Percentiles rank a stretch among this genome's conserved stretches.
Conservation (phyloP, 495 filamentous ascomycete genomes). For the Parmelia sp. region DNA sequence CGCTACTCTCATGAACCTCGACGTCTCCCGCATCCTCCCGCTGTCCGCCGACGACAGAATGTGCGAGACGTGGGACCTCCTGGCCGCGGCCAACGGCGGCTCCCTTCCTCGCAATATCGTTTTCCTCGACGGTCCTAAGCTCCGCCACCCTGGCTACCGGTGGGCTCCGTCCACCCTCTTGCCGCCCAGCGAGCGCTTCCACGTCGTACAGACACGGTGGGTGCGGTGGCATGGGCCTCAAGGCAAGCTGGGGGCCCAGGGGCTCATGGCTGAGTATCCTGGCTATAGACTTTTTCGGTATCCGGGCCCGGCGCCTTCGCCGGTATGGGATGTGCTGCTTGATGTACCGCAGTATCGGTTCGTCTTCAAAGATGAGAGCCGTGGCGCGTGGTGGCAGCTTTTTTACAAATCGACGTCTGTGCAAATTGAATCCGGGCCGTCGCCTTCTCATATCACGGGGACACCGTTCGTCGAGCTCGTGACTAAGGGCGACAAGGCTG, state of each 20-base stretch:
- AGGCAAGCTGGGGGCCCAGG: neutral
- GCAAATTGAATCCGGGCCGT: neutral
- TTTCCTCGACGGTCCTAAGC: conserved; percentile 12
- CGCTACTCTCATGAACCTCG: conserved; percentile 1
- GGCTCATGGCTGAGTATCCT: conserved; percentile 5
- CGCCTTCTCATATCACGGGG: neutral
- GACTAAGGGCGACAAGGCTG: neutral
- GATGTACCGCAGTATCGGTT: neutral
- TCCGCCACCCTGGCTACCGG: conserved; percentile 8
- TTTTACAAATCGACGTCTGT: neutral
- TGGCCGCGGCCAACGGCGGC: conserved; percentile 1
- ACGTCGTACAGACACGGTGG: neutral
- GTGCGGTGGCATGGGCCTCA: neutral
- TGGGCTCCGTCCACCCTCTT: conserved; percentile 19
- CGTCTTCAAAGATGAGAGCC: neutral
- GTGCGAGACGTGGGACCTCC: conserved; percentile 9
- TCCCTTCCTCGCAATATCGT: conserved; percentile 8
- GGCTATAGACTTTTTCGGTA: neutral
- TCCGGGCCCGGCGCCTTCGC: neutral
- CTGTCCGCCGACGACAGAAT: conserved; percentile 1
- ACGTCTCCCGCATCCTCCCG: neutral
- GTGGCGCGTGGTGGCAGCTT: neutral
- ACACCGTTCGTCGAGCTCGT: neutral
- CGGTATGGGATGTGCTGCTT: neutral
- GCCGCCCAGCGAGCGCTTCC: neutral